Evolutionary conservation across 1,284 basidiomycete species (phyloP).

Genomic region (Exobasidium rhododendri): DNA sequence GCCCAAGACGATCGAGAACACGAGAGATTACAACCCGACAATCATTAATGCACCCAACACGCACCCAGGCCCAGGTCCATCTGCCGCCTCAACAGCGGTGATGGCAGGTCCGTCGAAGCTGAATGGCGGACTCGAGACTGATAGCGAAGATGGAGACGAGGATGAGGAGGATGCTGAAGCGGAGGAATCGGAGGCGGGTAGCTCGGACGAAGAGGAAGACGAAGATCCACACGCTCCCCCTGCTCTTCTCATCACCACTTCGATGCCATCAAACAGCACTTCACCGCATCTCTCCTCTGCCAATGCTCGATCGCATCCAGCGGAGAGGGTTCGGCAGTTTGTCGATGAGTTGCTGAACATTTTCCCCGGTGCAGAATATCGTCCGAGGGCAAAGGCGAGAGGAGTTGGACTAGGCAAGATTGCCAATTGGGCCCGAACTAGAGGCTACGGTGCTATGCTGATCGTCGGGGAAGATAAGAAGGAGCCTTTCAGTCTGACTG

Average conservation of each 20-base stretch:
- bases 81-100: not conserved
- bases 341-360: constrained; percentile 81
- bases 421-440: constrained; percentile 84
- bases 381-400: constrained; percentile 82
- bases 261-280: constrained; percentile 46
- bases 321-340: constrained; percentile 58
- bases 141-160: constrained; percentile 47
- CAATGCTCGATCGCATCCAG: constrained; percentile 64
- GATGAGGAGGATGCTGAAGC: constrained; percentile 24
- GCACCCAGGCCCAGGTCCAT: constrained; percentile 53
- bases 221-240: constrained; percentile 42
- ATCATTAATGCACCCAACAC: constrained; percentile 58
- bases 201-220: constrained; percentile 32
- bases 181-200: constrained; percentile 16
- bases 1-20: constrained; percentile 89
- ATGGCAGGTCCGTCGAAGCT: not conserved
- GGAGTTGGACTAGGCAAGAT: constrained; percentile 91
- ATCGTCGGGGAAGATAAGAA: constrained; percentile 88
- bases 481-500: constrained; percentile 76
- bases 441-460: constrained; percentile 81
- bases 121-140: constrained; percentile 29
- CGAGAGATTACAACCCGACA: constrained; percentile 81
- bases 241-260: constrained; percentile 47
- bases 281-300: constrained; percentile 39
- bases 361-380: constrained; percentile 92